Percentiles rank a stretch among this genome's conserved stretches.
Evolutionary conservation across 148 eudicot species (phyloP).

Genomic region (Silene latifolia): DNA sequence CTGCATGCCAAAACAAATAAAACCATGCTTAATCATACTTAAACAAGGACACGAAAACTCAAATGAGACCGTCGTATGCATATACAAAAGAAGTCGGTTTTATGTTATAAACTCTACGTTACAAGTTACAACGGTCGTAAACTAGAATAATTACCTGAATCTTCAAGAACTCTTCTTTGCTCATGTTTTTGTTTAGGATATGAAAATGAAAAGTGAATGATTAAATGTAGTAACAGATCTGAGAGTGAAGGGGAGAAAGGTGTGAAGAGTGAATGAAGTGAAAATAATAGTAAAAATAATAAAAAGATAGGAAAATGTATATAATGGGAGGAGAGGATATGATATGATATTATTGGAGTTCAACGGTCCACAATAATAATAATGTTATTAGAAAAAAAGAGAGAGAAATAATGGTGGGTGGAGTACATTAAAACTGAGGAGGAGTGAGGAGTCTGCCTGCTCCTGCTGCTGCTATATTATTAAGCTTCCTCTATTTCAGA

Average conservation of each 20-base stretch:
- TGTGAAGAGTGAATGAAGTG: neutral
- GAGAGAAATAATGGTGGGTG: conserved; percentile 44
- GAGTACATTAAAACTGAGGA: conserved; percentile 45
- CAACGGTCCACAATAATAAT: neutral
- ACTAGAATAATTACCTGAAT: conserved; percentile 1
- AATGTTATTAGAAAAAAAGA: neutral
- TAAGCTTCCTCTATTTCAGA: conserved; percentile 63
- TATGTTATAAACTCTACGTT: neutral
- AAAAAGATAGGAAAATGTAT: neutral
- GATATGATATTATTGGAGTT: neutral
- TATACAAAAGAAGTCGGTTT: neutral
- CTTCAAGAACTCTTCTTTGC: conserved; percentile 95
- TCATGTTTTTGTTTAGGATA: conserved; percentile 37
- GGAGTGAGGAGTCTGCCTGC: no score
- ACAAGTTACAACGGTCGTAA: neutral
- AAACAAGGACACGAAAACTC: neutral
- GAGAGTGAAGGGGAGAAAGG: conserved; percentile 2
- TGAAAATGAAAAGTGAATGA: neutral
- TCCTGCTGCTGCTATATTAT: no score
- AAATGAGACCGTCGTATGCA: neutral
- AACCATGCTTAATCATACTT: conserved; percentile 17
- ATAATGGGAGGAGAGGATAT: neutral
- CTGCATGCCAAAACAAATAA: conserved; percentile 51
- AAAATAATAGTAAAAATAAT: no score
- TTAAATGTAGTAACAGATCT: conserved; percentile 34